phyloP scores from a whole-genome alignment of 1,284 basidiomycete species.

The Ustilago cynodontis region DNA sequence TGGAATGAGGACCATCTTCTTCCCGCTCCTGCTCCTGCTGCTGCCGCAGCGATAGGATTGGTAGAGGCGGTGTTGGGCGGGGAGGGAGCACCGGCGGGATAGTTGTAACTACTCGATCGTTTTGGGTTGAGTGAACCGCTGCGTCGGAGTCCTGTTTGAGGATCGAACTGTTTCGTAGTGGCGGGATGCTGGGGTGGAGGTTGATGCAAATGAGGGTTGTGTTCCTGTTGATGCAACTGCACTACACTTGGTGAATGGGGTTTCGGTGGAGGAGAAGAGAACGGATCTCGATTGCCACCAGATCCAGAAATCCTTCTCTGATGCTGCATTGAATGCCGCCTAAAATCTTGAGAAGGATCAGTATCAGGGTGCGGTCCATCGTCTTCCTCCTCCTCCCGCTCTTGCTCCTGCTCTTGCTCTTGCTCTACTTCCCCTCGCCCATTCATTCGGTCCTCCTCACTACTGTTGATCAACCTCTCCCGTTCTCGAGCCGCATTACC shows the following conservation, averaged over 20 bases:
- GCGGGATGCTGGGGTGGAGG: conserved; percentile 44
- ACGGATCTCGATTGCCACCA: conserved; percentile 18
- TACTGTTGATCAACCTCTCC: conserved; percentile 18
- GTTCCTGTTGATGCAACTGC: conserved; percentile 9
- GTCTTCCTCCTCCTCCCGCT: conserved; percentile 18
- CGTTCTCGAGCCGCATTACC: conserved; percentile 15
- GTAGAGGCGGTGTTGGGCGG: not conserved
- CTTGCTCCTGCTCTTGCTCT: conserved; percentile 16
- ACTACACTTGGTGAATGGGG: conserved; percentile 1
- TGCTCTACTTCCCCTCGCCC: conserved; percentile 5
- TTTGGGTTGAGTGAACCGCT: conserved; percentile 41
- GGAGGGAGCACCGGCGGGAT: conserved; percentile 1
- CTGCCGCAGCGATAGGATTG: not conserved
- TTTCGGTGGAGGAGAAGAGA: conserved; percentile 23
- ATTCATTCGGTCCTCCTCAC: not conserved
- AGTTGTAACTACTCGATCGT: conserved; percentile 29
- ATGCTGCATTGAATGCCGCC: conserved; percentile 7
- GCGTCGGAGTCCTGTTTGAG: conserved; percentile 7
- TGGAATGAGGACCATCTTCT: conserved; percentile 41
- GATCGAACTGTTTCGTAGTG: not conserved
- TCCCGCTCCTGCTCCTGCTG: not conserved
- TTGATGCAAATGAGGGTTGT: conserved; percentile 31
- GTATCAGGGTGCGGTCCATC: conserved; percentile 46
- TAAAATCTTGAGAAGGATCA: conserved; percentile 17
- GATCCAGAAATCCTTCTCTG: not conserved